A percentile compares a stretch with the other conserved stretches of the same genome.
Evolutionary conservation across 148 eudicot genomes (phyloP).

Genomic region (Vaccinium macrocarpon): DNA sequence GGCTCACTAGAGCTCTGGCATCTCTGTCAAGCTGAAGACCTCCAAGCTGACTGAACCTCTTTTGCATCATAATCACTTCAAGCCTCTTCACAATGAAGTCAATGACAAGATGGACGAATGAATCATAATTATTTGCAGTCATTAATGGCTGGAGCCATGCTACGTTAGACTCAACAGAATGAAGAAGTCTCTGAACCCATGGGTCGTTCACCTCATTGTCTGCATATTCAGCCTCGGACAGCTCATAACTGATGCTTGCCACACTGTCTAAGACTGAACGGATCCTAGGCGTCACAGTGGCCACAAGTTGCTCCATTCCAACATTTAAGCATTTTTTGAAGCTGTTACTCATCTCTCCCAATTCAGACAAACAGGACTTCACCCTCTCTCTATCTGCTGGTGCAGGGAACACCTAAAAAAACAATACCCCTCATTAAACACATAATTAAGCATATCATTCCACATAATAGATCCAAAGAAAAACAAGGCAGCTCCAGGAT

Average conservation of each 20-base stretch:
- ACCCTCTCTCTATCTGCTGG: constrained; percentile 82
- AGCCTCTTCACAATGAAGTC: constrained; percentile 91
- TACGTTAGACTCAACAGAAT: constrained; percentile 76
- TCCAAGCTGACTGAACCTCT: constrained; percentile 91
- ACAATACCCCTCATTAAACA: neutral
- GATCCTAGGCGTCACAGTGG: constrained; percentile 70
- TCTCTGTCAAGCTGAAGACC: constrained; percentile 96
- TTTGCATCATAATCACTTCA: constrained; percentile 97
- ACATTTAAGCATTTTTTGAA: constrained; percentile 74
- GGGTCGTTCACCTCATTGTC: constrained; percentile 94
- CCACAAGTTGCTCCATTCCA: constrained; percentile 83
- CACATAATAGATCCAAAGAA: neutral
- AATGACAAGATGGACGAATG: constrained; percentile 72
- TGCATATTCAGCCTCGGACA: constrained; percentile 90
- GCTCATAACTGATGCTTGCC: constrained; percentile 82
- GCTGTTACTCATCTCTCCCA: constrained; percentile 63
- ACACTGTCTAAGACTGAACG: constrained; percentile 85
- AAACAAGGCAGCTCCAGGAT: neutral
- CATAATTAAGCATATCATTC: neutral
- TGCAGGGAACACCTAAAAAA: constrained; percentile 47
- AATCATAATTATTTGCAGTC: constrained; percentile 85
- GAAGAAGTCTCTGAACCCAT: constrained; percentile 93
- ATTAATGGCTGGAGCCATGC: constrained; percentile 88
- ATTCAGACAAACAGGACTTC: constrained; percentile 76
- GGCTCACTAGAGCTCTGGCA: constrained; percentile 77